Conservation (phyloP, 208 protist species). For the Phytomonas sp. region DNA sequence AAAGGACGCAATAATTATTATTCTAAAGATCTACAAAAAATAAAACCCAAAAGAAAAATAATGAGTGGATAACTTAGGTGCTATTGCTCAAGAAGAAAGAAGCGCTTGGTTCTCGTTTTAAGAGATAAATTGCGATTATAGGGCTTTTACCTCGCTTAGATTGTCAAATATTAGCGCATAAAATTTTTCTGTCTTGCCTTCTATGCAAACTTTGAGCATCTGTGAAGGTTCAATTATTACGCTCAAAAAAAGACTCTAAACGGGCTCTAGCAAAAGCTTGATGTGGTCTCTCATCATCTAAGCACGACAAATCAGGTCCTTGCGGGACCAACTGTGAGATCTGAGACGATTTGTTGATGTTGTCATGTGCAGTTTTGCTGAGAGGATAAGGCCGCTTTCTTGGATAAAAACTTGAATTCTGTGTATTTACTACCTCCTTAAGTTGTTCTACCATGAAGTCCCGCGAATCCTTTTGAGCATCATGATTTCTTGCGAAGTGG, state of each 20-base stretch:
- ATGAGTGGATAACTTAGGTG: background rate
- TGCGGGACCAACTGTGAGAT: background rate
- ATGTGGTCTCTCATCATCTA: background rate
- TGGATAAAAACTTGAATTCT: background rate
- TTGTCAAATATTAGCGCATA: background rate
- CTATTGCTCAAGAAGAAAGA: background rate
- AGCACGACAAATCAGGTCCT: background rate
- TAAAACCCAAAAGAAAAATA: constrained; percentile 6
- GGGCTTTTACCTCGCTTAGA: background rate
- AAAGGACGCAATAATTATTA: background rate
- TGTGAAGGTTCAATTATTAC: background rate
- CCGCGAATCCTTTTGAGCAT: background rate
- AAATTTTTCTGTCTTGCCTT: background rate
- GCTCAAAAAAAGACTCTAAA: background rate
- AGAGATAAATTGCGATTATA: background rate
- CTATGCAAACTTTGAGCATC: background rate
- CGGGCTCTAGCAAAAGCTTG: background rate
- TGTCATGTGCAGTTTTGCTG: background rate
- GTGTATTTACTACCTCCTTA: background rate
- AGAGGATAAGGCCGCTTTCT: background rate
- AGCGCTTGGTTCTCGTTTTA: background rate
- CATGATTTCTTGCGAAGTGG: background rate
- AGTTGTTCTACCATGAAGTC: background rate
- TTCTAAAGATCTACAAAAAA: constrained; percentile 7
- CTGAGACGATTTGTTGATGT: background rate